phyloP scores from a whole-genome alignment of 129 eudicot genomes.

The Flaveria robusta region DNA sequence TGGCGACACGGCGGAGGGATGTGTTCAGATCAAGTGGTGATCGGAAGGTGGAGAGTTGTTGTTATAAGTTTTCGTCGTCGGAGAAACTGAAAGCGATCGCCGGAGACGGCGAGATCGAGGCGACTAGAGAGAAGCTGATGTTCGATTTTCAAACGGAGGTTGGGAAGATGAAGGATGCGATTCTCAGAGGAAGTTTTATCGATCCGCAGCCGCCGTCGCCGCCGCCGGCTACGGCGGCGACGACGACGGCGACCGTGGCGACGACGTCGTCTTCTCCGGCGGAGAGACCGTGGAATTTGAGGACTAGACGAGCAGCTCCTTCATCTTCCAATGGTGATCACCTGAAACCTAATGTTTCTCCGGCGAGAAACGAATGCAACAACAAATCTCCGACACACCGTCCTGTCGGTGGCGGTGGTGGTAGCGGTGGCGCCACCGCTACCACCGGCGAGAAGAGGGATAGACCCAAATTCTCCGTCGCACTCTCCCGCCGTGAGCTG shows the following conservation, averaged over 20 bases:
- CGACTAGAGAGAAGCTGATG: slow-evolving; percentile 73
- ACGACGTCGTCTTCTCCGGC: slow-evolving; percentile 36
- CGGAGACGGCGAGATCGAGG: slow-evolving; percentile 61
- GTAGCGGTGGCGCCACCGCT: slow-evolving; percentile 19
- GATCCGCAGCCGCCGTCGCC: slow-evolving; percentile 39
- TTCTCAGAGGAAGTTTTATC: slow-evolving; percentile 49
- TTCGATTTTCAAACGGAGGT: slow-evolving; percentile 64
- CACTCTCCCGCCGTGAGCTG: slow-evolving; percentile 58
- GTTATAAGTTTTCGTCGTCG: slow-evolving; percentile 28
- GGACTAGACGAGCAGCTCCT: slow-evolving; percentile 69
- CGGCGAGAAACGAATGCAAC: slow-evolving; percentile 38
- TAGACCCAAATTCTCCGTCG: slow-evolving; percentile 58
- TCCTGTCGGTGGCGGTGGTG: slow-evolving; percentile 32
- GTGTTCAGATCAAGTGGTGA: slow-evolving; percentile 34
- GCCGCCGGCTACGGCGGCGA: slow-evolving; percentile 35
- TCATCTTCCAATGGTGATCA: slow-evolving; percentile 34
- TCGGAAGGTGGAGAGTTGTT: slow-evolving; percentile 26
- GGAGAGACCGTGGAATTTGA: slow-evolving; percentile 70
- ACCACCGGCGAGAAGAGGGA: slow-evolving; percentile 55
- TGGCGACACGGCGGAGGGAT: slow-evolving; percentile 30
- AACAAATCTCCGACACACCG: slow-evolving; percentile 43
- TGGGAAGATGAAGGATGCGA: slow-evolving; percentile 64
- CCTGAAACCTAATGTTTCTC: slow-evolving; percentile 45
- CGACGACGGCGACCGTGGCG: slow-evolving; percentile 5
- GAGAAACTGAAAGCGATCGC: slow-evolving; percentile 36